Evolutionary conservation across 2,329 filamentous ascomycete species (phyloP), one percentile per base, ranked within the genome.

Genomic region (Albophoma yamanashiensis): DNA sequence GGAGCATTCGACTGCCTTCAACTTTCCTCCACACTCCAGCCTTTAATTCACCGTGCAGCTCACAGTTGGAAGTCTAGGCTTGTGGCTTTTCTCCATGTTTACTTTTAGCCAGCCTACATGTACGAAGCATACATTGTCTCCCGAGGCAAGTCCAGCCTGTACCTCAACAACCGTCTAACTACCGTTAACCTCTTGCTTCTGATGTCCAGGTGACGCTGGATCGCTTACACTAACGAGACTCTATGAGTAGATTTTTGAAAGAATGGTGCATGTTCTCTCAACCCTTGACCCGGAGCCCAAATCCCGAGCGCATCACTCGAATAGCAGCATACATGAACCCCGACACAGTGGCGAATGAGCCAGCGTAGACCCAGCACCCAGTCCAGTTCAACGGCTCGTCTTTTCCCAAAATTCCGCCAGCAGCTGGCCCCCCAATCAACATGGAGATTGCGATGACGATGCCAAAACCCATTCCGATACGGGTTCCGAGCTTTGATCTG

Each of bases 401-500:
- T 9, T 40, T 57, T 14, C 64, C 66, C 0, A 76, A 64, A 36
- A 75, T 66, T 3, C 60, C 69, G 58, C 74, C 74, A n/a, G 65
- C 72, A 25, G 65, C 67, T 0, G 74, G 74, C 0, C 70, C 73
- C 12, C 72, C 75, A 22, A 65, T 64, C 20, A 78, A 60, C 5
- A 71, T 61, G 7, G 71, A 74, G 3, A 74, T 61, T 0, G 66
- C 68, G 7, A 68, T 62, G 6, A 74, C 55, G 25, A 40, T 64
- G 0, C 68, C 68, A 60, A 71, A 76, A 1, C 69, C 71, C 69
- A 70, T 68, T 0, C 77, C 76, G 20, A 78, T 73, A 7, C 77
- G 67, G 2, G 74, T 77, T 5, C 78, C 78, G 15, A 79, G 67
- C 59, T 70, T 74, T 22, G 67, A 65, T 62, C 74, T 74, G 63